Evolutionary conservation across 1,284 basidiomycete species (phyloP), one percentile per base, ranked within the genome.

Genomic region (Cryptococcus sp.): DNA sequence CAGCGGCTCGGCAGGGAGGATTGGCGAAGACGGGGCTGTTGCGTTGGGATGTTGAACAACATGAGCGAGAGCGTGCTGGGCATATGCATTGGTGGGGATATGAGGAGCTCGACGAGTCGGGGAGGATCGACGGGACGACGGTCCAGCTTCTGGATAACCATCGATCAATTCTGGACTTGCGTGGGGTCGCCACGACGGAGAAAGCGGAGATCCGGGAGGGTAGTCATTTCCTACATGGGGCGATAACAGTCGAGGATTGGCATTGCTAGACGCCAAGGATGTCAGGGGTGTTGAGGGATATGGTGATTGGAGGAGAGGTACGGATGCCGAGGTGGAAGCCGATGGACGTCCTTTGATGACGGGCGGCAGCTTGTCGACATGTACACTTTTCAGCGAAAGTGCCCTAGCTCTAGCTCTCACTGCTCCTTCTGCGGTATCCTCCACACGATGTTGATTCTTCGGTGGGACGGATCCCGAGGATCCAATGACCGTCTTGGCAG

Each of bases 1-100:
- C 41, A 25, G 22, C 22, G 19, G 25, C 5, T 50, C 45, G 7
- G 19, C 23, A 19, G 41, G 2, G 53, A 46, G 13, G 20, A 54
- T 50, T 19, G 69, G 62, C 13, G 64, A 66, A 1, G 63, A 57
- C 0, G 64, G 64, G 17, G 56, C 59, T 5, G 68, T 67, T 10
- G 64, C 62, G 1, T 55, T 61, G 6, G 64, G 62, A 40, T 67
- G 64, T 25, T 51, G 62, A 25, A 41, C 35, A 41, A 57, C 35
- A 17, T 62, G 54, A n/a, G 45, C 47, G 5, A 58, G 27, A 16
- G 54, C 54, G 54, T 60, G 54, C 19, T 60, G 59, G 7, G 54
- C 54, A 7, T 42, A 41, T 3, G 50, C 15, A 3, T 50, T 35
- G 25, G 50, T 27, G 7, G 42, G 51, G 17, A 41, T 22, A 13